Percentiles rank a stretch among this genome's conserved stretches.
Evolutionary conservation across 176 grass and related monocot species (phyloP).

Genomic region (Paspalum notatum): DNA sequence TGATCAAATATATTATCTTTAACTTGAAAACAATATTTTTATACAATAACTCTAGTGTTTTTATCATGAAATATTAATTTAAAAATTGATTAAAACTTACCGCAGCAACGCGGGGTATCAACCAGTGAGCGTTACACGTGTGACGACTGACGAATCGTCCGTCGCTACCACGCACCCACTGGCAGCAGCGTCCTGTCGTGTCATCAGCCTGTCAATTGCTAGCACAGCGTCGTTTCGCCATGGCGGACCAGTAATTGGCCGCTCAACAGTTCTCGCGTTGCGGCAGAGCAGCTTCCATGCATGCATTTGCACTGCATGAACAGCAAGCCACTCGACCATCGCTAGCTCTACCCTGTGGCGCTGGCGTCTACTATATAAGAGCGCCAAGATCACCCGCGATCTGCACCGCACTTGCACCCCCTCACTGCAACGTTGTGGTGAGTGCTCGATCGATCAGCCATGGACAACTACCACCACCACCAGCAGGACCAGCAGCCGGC

Average conservation of each 20-base stretch:
- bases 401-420: background rate
- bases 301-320: background rate
- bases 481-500: background rate
- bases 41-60: too few relatives aligned
- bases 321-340: background rate
- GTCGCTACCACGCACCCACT: background rate
- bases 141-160: background rate
- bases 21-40: too few relatives aligned
- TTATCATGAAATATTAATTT: too few relatives aligned
- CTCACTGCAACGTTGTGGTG: background rate
- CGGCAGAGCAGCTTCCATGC: background rate
- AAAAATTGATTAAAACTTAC: too few relatives aligned
- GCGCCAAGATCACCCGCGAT: slow-evolving; percentile 18
- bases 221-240: slow-evolving; percentile 6
- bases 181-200: slow-evolving; percentile 13
- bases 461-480: slow-evolving; percentile 10
- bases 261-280: background rate
- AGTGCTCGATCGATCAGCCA: background rate
- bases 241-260: background rate
- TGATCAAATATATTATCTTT: too few relatives aligned
- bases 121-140: background rate
- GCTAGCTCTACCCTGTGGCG: background rate
- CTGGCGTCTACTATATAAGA: slow-evolving; percentile 32
- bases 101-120: too few relatives aligned
- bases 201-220: slow-evolving; percentile 14